Percentiles rank a stretch among this genome's conserved stretches.
Evolutionary conservation across 495 filamentous ascomycete genomes (phyloP).

Genomic region (Lichenothelia convexa): DNA sequence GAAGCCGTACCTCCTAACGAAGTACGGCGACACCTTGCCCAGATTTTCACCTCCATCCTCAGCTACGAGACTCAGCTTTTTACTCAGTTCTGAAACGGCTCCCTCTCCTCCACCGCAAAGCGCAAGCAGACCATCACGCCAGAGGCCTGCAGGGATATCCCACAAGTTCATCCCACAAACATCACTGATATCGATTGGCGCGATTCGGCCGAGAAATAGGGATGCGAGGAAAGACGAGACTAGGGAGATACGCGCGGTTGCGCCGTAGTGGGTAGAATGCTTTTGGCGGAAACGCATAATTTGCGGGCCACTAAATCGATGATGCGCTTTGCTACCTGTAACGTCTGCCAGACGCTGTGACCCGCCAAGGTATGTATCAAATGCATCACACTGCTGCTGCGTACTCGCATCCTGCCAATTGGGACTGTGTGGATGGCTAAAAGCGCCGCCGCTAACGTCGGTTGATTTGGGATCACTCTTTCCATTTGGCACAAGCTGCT

Average conservation of each 20-base stretch:
- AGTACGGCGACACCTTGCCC: conserved; percentile 58
- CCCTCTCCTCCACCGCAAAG: conserved; percentile 58
- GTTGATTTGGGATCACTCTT: conserved; percentile 30
- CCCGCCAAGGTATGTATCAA: conserved; percentile 52
- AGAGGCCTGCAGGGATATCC: conserved; percentile 60
- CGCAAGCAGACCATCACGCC: conserved; percentile 53
- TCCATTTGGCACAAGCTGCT: conserved; percentile 17
- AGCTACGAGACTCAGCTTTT: conserved; percentile 64
- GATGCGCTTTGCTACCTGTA: conserved; percentile 86
- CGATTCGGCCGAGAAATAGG: conserved; percentile 67
- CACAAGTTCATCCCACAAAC: conserved; percentile 95
- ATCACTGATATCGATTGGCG: conserved; percentile 84
- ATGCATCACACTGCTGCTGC: conserved; percentile 73
- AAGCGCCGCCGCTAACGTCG: conserved; percentile 41
- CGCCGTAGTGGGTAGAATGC: conserved; percentile 60
- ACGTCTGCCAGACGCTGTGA: conserved; percentile 49
- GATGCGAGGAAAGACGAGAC: conserved; percentile 93
- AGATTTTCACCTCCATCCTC: conserved; percentile 64
- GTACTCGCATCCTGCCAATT: conserved; percentile 98
- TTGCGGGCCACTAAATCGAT: conserved; percentile 95
- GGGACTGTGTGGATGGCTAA: conserved; percentile 73
- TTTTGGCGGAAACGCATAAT: conserved; percentile 73
- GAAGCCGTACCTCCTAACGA: conserved; percentile 62
- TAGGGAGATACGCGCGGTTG: conserved; percentile 71
- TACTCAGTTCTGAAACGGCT: conserved; percentile 45